Evolutionary conservation across 164 flowering plant species (phyloP).

Genomic region (Tetrastigma voinierianum): DNA sequence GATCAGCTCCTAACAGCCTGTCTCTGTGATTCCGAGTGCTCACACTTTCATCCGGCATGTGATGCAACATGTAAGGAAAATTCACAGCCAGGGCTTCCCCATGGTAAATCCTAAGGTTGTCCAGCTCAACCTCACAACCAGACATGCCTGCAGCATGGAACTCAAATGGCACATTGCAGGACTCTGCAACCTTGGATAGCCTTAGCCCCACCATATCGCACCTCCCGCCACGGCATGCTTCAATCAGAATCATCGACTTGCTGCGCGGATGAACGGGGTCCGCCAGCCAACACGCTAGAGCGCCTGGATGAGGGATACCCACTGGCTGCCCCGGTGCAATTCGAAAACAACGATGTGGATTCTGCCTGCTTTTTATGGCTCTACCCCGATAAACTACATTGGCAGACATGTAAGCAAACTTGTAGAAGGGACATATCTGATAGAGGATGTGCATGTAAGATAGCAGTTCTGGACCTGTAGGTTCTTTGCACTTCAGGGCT

Average conservation of each 20-base stretch:
- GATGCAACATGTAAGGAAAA: constrained; percentile 54
- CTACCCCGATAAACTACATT: constrained; percentile 48
- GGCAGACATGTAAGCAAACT: constrained; percentile 52
- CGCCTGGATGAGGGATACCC: constrained; percentile 37
- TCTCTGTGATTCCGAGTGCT: constrained; percentile 48
- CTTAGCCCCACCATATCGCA: constrained; percentile 41
- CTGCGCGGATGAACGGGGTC: constrained; percentile 45
- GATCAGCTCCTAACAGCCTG: constrained; percentile 40
- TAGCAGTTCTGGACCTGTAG: constrained; percentile 47
- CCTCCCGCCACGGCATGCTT: constrained; percentile 59
- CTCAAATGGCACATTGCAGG: constrained; percentile 41
- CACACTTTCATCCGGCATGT: constrained; percentile 73
- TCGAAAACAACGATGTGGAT: constrained; percentile 60
- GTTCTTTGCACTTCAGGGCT: constrained; percentile 45
- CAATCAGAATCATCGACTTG: constrained; percentile 60
- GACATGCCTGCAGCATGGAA: constrained; percentile 43
- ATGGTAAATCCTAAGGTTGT: constrained; percentile 27
- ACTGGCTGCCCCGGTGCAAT: constrained; percentile 67
- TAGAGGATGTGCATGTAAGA: constrained; percentile 52
- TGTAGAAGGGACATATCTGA: constrained; percentile 53
- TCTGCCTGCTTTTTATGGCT: constrained; percentile 40
- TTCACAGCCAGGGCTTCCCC: constrained; percentile 60
- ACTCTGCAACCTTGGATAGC: constrained; percentile 35
- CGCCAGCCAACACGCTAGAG: constrained; percentile 46
- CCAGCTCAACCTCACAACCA: constrained; percentile 33